A percentile compares a stretch with the other conserved stretches of the same genome.
Evolutionary conservation across 768 basidiomycete genomes (phyloP).

Genomic region (Suillus decipiens): DNA sequence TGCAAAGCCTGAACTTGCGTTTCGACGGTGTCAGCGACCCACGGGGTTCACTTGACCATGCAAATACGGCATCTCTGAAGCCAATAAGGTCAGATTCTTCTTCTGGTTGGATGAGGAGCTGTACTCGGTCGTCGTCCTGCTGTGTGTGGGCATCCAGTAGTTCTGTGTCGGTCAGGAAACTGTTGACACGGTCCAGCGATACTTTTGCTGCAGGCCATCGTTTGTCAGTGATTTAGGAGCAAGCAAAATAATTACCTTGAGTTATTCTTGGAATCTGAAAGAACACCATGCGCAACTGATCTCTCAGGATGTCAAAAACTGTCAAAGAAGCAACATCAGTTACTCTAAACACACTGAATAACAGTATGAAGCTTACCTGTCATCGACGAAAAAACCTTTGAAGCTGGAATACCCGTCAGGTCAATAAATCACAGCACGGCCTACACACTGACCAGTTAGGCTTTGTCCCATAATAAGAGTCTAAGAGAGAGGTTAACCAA

Average conservation of each 20-base stretch:
- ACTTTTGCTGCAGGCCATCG: conserved; percentile 50
- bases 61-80: conserved; percentile 54
- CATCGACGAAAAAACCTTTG: conserved; percentile 42
- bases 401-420: conserved; percentile 25
- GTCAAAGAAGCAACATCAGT: conserved; percentile 1
- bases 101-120: conserved; percentile 11
- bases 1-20: conserved; percentile 49
- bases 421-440: conserved; percentile 5
- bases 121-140: neutral
- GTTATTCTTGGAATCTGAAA: conserved; percentile 33
- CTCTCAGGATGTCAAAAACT: conserved; percentile 64
- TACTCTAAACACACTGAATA: neutral
- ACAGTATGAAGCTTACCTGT: conserved; percentile 21
- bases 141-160: conserved; percentile 15
- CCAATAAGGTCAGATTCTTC: conserved; percentile 42
- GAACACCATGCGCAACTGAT: conserved; percentile 44
- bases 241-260: conserved; percentile 14
- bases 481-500: conserved; percentile 7
- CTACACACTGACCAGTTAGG: conserved; percentile 12
- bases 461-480: conserved; percentile 18
- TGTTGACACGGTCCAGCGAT: conserved; percentile 58
- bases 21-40: conserved; percentile 21
- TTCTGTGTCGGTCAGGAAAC: conserved; percentile 38
- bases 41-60: conserved; percentile 42
- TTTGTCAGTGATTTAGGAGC: conserved; percentile 11